phyloP scores from a whole-genome alignment of 2,329 filamentous ascomycete species.

The Calonectria naviculata region DNA sequence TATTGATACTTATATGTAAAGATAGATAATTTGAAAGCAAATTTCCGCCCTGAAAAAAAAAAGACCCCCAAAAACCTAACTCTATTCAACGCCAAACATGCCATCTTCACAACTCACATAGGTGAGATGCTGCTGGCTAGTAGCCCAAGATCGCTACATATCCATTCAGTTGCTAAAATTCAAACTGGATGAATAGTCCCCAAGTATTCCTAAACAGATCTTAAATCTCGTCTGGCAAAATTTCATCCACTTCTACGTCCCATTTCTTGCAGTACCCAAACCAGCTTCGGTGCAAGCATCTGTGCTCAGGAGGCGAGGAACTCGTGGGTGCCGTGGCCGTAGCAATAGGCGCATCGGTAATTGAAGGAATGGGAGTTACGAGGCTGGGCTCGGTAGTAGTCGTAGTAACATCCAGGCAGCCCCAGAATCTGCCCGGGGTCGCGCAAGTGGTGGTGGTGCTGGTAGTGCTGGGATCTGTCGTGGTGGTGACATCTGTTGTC shows the following conservation, averaged over 20 bases:
- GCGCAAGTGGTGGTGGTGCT: constrained; percentile 52
- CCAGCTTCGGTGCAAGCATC: constrained; percentile 53
- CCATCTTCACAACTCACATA: neutral
- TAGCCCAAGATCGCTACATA: neutral
- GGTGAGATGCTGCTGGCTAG: neutral
- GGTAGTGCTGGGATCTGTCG: constrained; percentile 44
- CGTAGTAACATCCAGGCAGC: constrained; percentile 59
- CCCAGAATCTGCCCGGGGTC: constrained; percentile 67
- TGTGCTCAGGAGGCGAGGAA: constrained; percentile 38
- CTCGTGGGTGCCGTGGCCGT: constrained; percentile 40
- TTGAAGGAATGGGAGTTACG: constrained; percentile 35
- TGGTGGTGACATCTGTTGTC: constrained; percentile 48
- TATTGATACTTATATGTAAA: constrained; percentile 1
- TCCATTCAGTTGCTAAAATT: neutral
- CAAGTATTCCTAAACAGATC: neutral
- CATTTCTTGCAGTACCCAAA: constrained; percentile 55
- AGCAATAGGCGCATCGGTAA: constrained; percentile 45
- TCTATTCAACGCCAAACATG: constrained; percentile 13
- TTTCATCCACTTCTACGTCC: constrained; percentile 39
- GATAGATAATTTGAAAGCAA: neutral
- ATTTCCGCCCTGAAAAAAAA: neutral
- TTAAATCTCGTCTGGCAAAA: constrained; percentile 47
- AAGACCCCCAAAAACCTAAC: neutral
- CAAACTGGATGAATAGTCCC: neutral
- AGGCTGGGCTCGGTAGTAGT: constrained; percentile 49